phyloP scores from a whole-genome alignment of 2,329 filamentous ascomycete species.

The Botryotinia calthae region DNA sequence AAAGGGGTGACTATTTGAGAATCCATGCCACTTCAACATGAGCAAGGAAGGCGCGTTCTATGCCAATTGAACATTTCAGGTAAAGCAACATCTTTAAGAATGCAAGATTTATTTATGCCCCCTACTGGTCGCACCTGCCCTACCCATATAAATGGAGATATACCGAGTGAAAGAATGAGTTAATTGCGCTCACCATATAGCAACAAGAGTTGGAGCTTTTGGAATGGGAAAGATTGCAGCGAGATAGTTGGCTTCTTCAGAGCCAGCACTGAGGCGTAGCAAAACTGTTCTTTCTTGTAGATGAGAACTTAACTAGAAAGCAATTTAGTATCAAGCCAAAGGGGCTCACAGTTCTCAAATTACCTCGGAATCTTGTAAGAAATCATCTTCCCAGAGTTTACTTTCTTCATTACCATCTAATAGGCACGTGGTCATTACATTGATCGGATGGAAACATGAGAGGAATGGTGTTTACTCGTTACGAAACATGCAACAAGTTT shows the following conservation, averaged over 20 bases:
- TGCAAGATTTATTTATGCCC: background rate
- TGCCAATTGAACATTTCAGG: background rate
- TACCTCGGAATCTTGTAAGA: constrained; percentile 57
- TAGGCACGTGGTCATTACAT: constrained; percentile 15
- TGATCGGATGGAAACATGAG: background rate
- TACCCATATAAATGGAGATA: background rate
- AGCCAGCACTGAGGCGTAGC: constrained; percentile 68
- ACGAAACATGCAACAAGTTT: constrained; percentile 87
- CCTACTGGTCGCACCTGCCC: background rate
- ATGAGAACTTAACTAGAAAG: constrained; percentile 51
- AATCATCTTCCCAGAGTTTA: constrained; percentile 69
- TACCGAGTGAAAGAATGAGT: constrained; percentile 1
- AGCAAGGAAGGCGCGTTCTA: background rate
- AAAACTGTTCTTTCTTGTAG: constrained; percentile 64
- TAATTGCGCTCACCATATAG: constrained; percentile 62
- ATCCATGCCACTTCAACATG: background rate
- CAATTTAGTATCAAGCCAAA: background rate
- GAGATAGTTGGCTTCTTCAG: constrained; percentile 77
- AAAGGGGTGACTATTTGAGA: background rate
- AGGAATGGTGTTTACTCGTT: constrained; percentile 52
- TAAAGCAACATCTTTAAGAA: background rate
- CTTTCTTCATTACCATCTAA: constrained; percentile 71
- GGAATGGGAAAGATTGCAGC: constrained; percentile 79
- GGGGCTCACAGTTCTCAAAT: constrained; percentile 25
- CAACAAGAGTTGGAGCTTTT: constrained; percentile 72